phyloP scores from a whole-genome alignment of 1,284 basidiomycete genomes.

The Peniophora sp. region DNA sequence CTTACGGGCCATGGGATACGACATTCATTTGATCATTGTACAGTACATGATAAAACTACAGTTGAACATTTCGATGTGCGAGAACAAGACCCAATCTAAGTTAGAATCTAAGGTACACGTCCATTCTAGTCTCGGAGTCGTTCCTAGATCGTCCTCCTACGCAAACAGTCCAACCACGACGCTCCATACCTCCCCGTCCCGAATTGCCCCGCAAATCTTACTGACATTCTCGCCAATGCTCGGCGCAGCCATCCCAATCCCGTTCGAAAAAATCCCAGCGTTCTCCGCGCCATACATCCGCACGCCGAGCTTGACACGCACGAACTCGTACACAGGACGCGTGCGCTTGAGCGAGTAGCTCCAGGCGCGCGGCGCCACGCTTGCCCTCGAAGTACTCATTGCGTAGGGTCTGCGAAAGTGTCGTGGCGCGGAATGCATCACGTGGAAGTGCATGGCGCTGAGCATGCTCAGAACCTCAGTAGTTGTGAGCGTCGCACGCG shows the following conservation, averaged over 20 bases:
- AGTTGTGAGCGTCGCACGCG: slow-evolving; percentile 35
- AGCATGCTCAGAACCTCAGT: slow-evolving; percentile 57
- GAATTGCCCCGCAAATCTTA: slow-evolving; percentile 61
- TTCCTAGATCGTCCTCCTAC: no score
- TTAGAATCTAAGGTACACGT: no score
- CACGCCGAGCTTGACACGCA: slow-evolving; percentile 58
- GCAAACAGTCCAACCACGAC: slow-evolving; percentile 45
- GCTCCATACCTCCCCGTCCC: slow-evolving; percentile 63
- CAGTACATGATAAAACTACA: no score
- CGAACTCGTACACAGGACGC: slow-evolving; percentile 60
- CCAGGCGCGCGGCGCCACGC: slow-evolving; percentile 53
- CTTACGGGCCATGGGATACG: no score
- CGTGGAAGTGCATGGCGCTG: slow-evolving; percentile 32
- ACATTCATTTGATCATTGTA: no score
- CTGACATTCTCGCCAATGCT: slow-evolving; percentile 64
- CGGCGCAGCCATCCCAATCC: slow-evolving; percentile 46
- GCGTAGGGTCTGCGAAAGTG: slow-evolving; percentile 41
- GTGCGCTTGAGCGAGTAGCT: slow-evolving; percentile 55
- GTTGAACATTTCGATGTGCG: no score
- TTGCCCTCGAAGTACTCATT: slow-evolving; percentile 45
- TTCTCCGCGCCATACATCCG: slow-evolving; percentile 73
- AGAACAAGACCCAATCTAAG: no score
- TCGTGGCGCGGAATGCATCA: slow-evolving; percentile 36
- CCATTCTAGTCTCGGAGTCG: no score
- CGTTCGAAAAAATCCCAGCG: slow-evolving; percentile 41